Evolutionary conservation across 441 rosid species (phyloP).

Genomic region (California macrophylla): DNA sequence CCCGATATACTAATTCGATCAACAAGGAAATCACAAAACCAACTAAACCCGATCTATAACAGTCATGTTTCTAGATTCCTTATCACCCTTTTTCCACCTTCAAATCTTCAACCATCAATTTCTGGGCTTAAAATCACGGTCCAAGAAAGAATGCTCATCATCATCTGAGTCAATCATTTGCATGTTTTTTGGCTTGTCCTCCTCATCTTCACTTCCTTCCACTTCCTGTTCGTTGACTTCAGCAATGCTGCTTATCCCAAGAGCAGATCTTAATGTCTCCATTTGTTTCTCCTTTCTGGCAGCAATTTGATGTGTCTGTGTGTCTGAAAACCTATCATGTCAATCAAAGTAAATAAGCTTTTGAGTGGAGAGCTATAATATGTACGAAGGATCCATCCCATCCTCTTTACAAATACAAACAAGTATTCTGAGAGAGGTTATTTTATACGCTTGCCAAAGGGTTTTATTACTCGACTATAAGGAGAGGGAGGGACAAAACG

Average conservation of each 20-base stretch:
- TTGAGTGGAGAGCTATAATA: too few species aligned
- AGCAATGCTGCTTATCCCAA: slow-evolving; percentile 38
- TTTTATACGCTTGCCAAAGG: too few species aligned
- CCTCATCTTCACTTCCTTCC: slow-evolving; percentile 31
- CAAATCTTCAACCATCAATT: slow-evolving; percentile 28
- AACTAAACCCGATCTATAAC: too few species aligned
- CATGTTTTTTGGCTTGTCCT: slow-evolving; percentile 13
- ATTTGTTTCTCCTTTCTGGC: slow-evolving; percentile 90
- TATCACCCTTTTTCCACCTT: slow-evolving; percentile 30
- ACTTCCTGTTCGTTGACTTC: slow-evolving; percentile 24
- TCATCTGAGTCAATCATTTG: slow-evolving; percentile 27
- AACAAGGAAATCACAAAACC: too few species aligned
- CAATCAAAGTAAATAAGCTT: slow-evolving; percentile 4
- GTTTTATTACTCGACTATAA: too few species aligned
- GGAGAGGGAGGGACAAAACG: too few species aligned
- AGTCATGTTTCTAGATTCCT: slow-evolving; percentile 35
- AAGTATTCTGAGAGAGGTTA: too few species aligned
- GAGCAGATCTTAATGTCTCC: slow-evolving; percentile 72
- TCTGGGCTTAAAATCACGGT: slow-evolving; percentile 38
- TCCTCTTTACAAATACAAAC: too few species aligned
- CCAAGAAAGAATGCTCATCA: slow-evolving; percentile 65
- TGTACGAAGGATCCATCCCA: too few species aligned
- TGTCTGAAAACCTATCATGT: slow-evolving; percentile 49
- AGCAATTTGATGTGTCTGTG: slow-evolving; percentile 86
- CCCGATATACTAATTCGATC: too few species aligned